Evolutionary conservation across 2,329 filamentous ascomycete species (phyloP).

Genomic region (Colletotrichum costaricense): DNA sequence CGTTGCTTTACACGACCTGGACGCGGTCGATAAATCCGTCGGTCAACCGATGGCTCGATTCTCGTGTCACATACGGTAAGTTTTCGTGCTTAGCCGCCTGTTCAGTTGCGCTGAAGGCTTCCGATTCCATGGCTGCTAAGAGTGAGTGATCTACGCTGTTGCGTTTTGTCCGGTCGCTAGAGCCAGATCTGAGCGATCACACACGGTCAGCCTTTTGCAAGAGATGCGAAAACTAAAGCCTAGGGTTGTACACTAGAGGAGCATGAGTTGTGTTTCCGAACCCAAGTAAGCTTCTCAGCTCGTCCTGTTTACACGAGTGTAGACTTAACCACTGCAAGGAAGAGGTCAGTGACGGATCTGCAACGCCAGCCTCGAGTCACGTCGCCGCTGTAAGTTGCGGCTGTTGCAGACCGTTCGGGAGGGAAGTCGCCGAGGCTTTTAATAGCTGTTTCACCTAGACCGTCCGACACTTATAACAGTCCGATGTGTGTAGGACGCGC

Average conservation of each 20-base stretch:
- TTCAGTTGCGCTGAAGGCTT: slow-evolving; percentile 13
- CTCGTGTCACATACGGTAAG: slow-evolving; percentile 9
- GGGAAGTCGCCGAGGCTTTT: slow-evolving; percentile 29
- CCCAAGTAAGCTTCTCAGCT: background rate
- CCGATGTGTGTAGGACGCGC: slow-evolving; percentile 17
- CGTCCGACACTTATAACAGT: slow-evolving; percentile 14
- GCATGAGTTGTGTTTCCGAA: background rate
- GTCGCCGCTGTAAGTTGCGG: slow-evolving; percentile 2
- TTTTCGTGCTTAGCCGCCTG: slow-evolving; percentile 6
- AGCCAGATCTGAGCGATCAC: background rate
- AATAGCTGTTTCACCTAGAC: slow-evolving; percentile 32
- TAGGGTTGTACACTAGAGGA: background rate
- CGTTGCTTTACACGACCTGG: background rate
- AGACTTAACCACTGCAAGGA: background rate
- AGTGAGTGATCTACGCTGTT: slow-evolving; percentile 9
- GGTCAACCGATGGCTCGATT: slow-evolving; percentile 17
- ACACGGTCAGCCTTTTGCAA: background rate
- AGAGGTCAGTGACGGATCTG: slow-evolving; percentile 27
- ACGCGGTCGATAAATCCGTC: background rate
- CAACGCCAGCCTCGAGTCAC: slow-evolving; percentile 32
- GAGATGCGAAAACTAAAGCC: slow-evolving; percentile 1
- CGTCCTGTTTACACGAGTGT: background rate
- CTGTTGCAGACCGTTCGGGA: slow-evolving; percentile 28
- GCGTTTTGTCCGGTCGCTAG: background rate
- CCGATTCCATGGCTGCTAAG: slow-evolving; percentile 23